A percentile compares a stretch with the other conserved stretches of the same genome.
Conservation (phyloP, 2,329 filamentous ascomycete species). For the Rosellinia necatrix region DNA sequence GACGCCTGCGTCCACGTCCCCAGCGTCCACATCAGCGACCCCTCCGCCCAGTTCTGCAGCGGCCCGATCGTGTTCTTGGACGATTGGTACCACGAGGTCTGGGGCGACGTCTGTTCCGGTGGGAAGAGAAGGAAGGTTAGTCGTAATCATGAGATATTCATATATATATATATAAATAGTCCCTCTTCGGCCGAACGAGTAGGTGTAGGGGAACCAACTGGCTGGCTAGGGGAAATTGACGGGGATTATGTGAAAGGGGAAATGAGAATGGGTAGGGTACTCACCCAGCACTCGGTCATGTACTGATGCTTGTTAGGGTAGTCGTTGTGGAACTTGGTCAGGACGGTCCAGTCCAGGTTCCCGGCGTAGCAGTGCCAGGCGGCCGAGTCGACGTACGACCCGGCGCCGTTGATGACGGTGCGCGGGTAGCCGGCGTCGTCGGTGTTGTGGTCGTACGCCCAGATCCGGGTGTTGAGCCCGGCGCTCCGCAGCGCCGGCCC, state of each 20-base stretch:
- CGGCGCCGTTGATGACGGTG: constrained; percentile 44
- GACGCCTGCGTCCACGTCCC: constrained; percentile 42
- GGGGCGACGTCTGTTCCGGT: constrained; percentile 40
- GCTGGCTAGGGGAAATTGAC: too few species aligned
- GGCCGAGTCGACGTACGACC: constrained; percentile 40
- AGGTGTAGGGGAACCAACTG: too few species aligned
- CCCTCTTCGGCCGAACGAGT: too few species aligned
- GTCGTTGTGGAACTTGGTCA: constrained; percentile 46
- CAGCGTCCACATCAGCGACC: constrained; percentile 51
- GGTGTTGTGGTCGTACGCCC: constrained; percentile 50
- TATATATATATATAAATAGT: not conserved
- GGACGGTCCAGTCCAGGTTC: constrained; percentile 43
- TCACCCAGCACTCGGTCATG: constrained; percentile 54
- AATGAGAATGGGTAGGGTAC: too few species aligned
- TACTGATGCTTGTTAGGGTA: constrained; percentile 49
- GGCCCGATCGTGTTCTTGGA: constrained; percentile 49
- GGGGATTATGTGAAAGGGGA: too few species aligned
- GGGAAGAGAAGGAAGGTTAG: not conserved
- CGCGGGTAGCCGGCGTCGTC: constrained; percentile 44
- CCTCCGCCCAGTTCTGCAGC: constrained; percentile 53
- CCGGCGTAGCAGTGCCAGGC: constrained; percentile 51
- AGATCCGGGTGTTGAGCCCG: constrained; percentile 51
- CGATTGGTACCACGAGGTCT: constrained; percentile 45
- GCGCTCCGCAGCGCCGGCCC: constrained; percentile 46
- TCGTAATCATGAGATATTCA: not conserved